Percentiles rank a stretch among this genome's conserved stretches.
Conservation (phyloP, 139 green algal genomes). For the Chlorella vulgaris region DNA sequence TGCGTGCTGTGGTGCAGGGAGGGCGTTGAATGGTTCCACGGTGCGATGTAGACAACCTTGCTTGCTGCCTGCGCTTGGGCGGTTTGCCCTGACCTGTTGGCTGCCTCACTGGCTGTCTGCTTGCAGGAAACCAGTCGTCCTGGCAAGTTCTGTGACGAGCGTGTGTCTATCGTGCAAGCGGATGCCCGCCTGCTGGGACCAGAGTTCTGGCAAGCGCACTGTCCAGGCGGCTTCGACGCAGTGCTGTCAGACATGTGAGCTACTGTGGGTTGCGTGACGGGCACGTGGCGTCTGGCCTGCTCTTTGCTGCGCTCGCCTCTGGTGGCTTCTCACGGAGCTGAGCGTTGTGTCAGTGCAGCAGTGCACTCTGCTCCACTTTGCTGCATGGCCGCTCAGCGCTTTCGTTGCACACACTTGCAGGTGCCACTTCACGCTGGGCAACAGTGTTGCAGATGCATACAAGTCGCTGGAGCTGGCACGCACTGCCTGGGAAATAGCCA, state of each 20-base stretch:
- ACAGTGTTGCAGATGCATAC: slow-evolving; percentile 63
- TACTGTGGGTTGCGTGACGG: no score
- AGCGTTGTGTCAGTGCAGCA: no score
- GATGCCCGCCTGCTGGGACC: slow-evolving; percentile 65
- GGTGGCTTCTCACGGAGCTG: no score
- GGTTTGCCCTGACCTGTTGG: no score
- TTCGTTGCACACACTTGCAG: slow-evolving; percentile 58
- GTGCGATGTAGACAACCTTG: no score
- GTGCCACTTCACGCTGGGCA: slow-evolving; percentile 75
- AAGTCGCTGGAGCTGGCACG: slow-evolving; percentile 78
- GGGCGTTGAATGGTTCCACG: neutral
- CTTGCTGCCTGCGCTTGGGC: no score
- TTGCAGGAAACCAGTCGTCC: slow-evolving; percentile 60
- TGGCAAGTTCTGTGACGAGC: slow-evolving; percentile 65
- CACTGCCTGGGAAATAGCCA: slow-evolving; percentile 76
- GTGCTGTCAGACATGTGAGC: slow-evolving; percentile 34
- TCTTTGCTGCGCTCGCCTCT: no score
- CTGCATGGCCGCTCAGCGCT: neutral
- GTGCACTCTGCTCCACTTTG: neutral
- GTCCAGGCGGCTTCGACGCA: slow-evolving; percentile 35
- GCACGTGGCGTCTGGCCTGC: no score
- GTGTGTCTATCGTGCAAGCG: slow-evolving; percentile 64
- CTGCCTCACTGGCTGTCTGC: no score
- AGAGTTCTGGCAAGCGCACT: slow-evolving; percentile 53
- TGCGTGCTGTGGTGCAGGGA: neutral